A percentile compares a stretch with the other conserved stretches of the same genome.
These are phyloP conservation scores for Alliaria petiolata DNA, from an alignment of 345 rosid genomes.

Conservation along the genomic window DNA sequence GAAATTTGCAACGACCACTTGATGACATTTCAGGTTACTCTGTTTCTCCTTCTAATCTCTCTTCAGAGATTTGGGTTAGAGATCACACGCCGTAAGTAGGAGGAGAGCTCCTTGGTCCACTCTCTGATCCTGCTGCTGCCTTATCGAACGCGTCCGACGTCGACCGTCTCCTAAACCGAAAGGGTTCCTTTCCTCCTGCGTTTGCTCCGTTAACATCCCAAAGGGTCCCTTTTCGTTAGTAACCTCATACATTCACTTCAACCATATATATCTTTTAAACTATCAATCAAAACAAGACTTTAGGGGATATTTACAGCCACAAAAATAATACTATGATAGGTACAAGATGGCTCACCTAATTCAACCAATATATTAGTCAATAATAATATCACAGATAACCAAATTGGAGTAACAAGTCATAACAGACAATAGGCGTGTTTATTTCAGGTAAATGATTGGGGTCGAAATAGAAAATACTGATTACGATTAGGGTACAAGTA, in stretches of 20 bases:
- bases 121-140: conserved; percentile 46
- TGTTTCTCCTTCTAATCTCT: background rate
- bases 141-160: conserved; percentile 74
- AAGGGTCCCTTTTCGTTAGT: conserved; percentile 21
- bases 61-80: conserved; percentile 9
- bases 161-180: conserved; percentile 74
- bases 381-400: background rate
- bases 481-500: too few species aligned
- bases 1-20: background rate
- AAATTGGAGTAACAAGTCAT: background rate
- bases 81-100: conserved; percentile 84
- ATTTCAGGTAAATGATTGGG: too few species aligned
- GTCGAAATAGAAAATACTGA: too few species aligned
- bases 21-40: background rate
- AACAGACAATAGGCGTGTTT: too few species aligned
- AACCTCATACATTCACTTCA: conserved; percentile 3
- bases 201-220: conserved; percentile 37
- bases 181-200: conserved; percentile 76
- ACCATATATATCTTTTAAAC: background rate
- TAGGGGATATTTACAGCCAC: background rate
- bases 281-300: background rate
- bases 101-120: conserved; percentile 66
- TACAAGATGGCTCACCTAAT: background rate
- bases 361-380: background rate
- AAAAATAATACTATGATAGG: background rate